Evolutionary conservation across 164 flowering plant genomes (phyloP), one percentile per base, ranked within the genome.

Genomic region (Litsea cubeba): DNA sequence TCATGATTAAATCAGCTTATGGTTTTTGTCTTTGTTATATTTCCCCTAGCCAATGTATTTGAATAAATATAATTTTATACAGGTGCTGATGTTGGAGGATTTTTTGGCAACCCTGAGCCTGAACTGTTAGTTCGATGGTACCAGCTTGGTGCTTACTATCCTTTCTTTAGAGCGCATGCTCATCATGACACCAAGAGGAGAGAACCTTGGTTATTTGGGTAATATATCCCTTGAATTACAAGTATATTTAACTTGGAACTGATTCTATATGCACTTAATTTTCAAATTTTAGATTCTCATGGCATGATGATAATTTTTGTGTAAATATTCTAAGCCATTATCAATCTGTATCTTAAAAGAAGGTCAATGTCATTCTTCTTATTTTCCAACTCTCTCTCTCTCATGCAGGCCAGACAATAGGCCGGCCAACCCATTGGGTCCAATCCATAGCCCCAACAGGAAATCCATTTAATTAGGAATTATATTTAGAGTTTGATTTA

Each of bases 51-150:
- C 32, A 35, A 58, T 12, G 14, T 6, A 28, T 63, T 30, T 76
- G 50, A 11, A 46, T 70, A 46, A 4, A 60, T 78, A 12, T 40
- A 72, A 17, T 77, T 68, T 60, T 72, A 62, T 51, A 32, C 78
- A 96, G 99, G 99, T 82, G 99, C 98, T n/a, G 99, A 96, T 88
- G 85, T 96, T 85, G 99, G 98, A 82, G 99, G 99, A 2, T 96
- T 87, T 80, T 96, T 96, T 79, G 98, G 99, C 58, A 94, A 94
- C 74, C 97, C 97, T 75, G 97, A 94, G 70, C 78, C 91, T 50
- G 99, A 94, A 83, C 75, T 96, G 77, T 83, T 96, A 70, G 92
- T 94, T 71, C 97, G 99, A 24, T 96, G 99, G 99, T 96, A 94
- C 81, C 99, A 96, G 75, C 80, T 96, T 28, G 99, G 97, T 82